phyloP scores from a whole-genome alignment of 1,284 basidiomycete species.

The Ustilago bromivora region DNA sequence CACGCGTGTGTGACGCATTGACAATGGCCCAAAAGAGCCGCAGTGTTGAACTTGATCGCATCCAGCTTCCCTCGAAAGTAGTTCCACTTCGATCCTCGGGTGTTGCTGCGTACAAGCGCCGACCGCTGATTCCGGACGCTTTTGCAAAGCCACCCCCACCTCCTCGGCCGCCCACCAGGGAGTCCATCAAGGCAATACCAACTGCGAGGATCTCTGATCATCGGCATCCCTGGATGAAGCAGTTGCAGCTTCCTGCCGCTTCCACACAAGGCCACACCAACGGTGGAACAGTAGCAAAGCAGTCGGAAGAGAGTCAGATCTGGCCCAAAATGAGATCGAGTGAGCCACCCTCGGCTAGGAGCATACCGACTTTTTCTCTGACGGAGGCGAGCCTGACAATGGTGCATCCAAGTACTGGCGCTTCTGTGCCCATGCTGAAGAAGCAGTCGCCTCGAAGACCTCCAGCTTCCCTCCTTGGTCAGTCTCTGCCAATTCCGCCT shows the following conservation, averaged over 20 bases:
- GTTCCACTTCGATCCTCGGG: slow-evolving; percentile 24
- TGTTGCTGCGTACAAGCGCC: slow-evolving; percentile 11
- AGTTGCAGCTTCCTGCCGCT: slow-evolving; percentile 27
- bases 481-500: slow-evolving; percentile 48
- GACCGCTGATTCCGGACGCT: slow-evolving; percentile 35
- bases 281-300: background rate
- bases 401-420: background rate
- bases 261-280: background rate
- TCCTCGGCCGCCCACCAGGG: background rate
- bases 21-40: slow-evolving; percentile 24
- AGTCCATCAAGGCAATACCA: background rate
- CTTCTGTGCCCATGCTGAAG: background rate
- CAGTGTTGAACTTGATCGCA: slow-evolving; percentile 39
- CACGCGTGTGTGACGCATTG: slow-evolving; percentile 9
- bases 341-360: slow-evolving; percentile 1
- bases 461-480: slow-evolving; percentile 28
- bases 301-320: background rate
- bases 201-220: slow-evolving; percentile 32
- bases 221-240: slow-evolving; percentile 48
- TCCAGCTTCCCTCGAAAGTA: slow-evolving; percentile 26
- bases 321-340: slow-evolving; percentile 26
- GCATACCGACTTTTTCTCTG: slow-evolving; percentile 18
- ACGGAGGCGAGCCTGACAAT: slow-evolving; percentile 21
- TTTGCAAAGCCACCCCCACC: slow-evolving; percentile 16
- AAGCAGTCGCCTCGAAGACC: slow-evolving; percentile 24